Percentiles rank a stretch among this genome's conserved stretches.
These are phyloP conservation scores for Mortierella sp. DNA, from an alignment of 371 early-diverging fungal species.

Conservation along the genomic window DNA sequence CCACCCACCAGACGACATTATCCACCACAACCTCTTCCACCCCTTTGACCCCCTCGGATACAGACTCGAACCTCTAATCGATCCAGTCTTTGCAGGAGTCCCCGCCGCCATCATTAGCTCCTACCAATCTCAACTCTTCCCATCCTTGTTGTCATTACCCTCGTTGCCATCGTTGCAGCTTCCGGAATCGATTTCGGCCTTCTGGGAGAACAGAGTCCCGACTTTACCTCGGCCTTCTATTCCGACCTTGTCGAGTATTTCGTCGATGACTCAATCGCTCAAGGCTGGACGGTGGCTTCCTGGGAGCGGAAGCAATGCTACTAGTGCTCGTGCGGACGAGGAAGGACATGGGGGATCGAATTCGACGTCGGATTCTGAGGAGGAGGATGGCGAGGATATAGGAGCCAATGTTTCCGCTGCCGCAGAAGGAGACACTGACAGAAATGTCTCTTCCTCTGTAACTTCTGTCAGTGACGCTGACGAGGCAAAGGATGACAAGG, in stretches of 20 bases:
- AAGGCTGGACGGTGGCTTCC: slow-evolving; percentile 50
- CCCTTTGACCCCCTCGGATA: slow-evolving; percentile 81
- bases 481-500: neutral
- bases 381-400: neutral
- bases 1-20: slow-evolving; percentile 66
- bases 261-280: slow-evolving; percentile 46
- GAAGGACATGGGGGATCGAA: neutral
- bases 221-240: slow-evolving; percentile 43
- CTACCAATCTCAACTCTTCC: slow-evolving; percentile 33
- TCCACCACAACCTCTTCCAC: slow-evolving; percentile 75
- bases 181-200: slow-evolving; percentile 42
- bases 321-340: neutral
- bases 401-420: neutral
- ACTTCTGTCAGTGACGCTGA: slow-evolving; percentile 3
- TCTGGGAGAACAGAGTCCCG: slow-evolving; percentile 53
- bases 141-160: slow-evolving; percentile 36
- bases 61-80: slow-evolving; percentile 76
- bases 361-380: neutral
- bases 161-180: slow-evolving; percentile 36
- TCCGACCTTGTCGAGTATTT: slow-evolving; percentile 31
- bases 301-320: neutral
- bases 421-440: neutral
- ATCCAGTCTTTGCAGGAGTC: slow-evolving; percentile 64
- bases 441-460: neutral
- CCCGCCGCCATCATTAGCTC: slow-evolving; percentile 61